Base-by-base conservation (phyloP, 768 basidiomycete species). In the Leucocoprinus sp. region DNA sequence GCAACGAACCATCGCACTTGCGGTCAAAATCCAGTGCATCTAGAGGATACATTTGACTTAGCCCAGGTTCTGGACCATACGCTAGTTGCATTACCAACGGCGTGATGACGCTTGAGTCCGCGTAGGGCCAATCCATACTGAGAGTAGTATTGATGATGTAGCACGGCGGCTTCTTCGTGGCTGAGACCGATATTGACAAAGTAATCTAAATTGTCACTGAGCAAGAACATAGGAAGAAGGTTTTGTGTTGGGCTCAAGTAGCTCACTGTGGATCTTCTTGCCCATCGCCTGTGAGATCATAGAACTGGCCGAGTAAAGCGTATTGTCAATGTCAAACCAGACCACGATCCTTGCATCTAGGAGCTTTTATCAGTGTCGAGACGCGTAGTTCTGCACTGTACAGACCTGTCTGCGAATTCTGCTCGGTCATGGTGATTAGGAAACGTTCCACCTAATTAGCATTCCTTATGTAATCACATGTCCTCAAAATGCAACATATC, bases 311-410 rank as follows among this genome's bases (percentile, higher is more conserved):
- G 87, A 85, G 60, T 92, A 93, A 12, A 93, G 71, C 2, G 88
- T 90, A 55, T 93, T 91, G 62, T 92, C 90, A 48, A 92, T 87
- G 57, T 91, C 89, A 50, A 92, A 78, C 76, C 81, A 91, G 41
- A 88, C 70, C 39, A 89, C 63, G 50, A 62, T 62, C 11, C 80
- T 76, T 29, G 75, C 70, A 68, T 86, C 84, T 52, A 39, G 21
- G 11, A 27, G 4, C 26, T 29, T 43, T 9, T 3, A 15, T 28
- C 60, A 50, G 48, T 45, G 14, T 9, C 37, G n/a, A 22, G 37
- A 29, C 17, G 22, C 42, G 21, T 21, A 22, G 4, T 19, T 8
- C 22, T 23, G 19, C 24, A 19, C 12, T 11, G n/a, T n/a, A 33
- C 33, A 15, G 21, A 33, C 37, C 42, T 33, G 18, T 22, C 18